Percentiles rank a stretch among this genome's conserved stretches.
Evolutionary conservation across 2,329 filamentous ascomycete species (phyloP).

Genomic region (Epichloe coenophiala): DNA sequence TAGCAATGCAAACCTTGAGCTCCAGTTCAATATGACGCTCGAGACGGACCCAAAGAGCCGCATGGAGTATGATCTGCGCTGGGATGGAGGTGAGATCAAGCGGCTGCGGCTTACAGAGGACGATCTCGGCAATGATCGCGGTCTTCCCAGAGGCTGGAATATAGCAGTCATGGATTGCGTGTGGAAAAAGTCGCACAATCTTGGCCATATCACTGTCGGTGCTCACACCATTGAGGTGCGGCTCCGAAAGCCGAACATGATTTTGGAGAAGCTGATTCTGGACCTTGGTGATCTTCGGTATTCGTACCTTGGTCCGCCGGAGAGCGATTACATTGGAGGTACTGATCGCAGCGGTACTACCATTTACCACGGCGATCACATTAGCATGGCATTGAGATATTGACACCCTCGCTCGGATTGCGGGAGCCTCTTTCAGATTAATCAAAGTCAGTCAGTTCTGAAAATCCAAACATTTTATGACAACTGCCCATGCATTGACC

Average conservation of each 20-base stretch:
- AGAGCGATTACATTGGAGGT: conserved; percentile 12
- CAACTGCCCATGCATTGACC: too few relatives aligned
- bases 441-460: too few relatives aligned
- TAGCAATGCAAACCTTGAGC: conserved; percentile 13
- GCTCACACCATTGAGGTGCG: conserved; percentile 17
- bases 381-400: conserved; percentile 4
- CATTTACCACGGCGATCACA: conserved; percentile 1
- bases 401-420: not conserved
- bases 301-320: conserved; percentile 23
- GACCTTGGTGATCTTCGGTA: conserved; percentile 18
- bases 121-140: conserved; percentile 14
- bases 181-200: conserved; percentile 29
- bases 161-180: conserved; percentile 34
- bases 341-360: not conserved
- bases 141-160: conserved; percentile 34
- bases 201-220: conserved; percentile 13
- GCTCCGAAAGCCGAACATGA: conserved; percentile 19
- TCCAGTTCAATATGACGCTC: conserved; percentile 27
- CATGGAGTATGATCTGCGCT: conserved; percentile 35
- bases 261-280: conserved; percentile 24
- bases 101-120: conserved; percentile 19
- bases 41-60: conserved; percentile 35
- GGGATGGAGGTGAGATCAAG: conserved; percentile 26
- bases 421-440: not conserved
- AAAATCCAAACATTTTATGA: too few relatives aligned